These are phyloP conservation scores for Aquanectria penicillioides DNA, from an alignment of 2,329 filamentous ascomycete species.

Conservation along the genomic window DNA sequence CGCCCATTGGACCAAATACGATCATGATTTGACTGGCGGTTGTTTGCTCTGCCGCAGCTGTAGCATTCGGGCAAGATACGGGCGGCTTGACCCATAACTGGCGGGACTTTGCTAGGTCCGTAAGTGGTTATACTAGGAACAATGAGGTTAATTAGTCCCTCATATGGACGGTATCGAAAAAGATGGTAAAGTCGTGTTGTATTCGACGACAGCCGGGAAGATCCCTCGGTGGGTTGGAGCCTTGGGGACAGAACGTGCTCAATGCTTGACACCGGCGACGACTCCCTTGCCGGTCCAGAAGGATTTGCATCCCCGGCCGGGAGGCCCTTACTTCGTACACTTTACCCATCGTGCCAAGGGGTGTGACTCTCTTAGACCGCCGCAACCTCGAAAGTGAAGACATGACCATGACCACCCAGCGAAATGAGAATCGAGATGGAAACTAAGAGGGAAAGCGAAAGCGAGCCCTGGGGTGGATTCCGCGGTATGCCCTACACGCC, in stretches of 20 bases:
- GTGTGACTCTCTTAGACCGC: no score
- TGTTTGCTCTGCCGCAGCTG: slow-evolving; percentile 13
- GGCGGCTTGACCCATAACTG: slow-evolving; percentile 4
- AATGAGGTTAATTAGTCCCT: slow-evolving; percentile 9
- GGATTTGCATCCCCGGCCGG: neutral
- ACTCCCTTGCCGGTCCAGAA: slow-evolving; percentile 1
- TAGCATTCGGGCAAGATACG: slow-evolving; percentile 1
- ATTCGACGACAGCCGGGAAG: slow-evolving; percentile 10
- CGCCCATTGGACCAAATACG: slow-evolving; percentile 15
- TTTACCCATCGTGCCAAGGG: no score
- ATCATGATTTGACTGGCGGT: neutral
- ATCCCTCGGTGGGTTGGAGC: neutral
- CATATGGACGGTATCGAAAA: neutral
- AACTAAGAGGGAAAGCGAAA: neutral
- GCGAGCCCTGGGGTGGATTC: neutral
- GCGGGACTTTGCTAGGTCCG: neutral
- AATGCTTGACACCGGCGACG: slow-evolving; percentile 6
- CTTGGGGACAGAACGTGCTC: slow-evolving; percentile 10
- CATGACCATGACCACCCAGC: no score
- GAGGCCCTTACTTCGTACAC: no score
- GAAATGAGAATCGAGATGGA: no score
- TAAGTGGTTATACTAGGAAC: neutral
- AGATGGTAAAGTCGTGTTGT: slow-evolving; percentile 1
- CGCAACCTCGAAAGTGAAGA: no score
- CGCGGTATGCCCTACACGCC: neutral